Base-by-base conservation (phyloP, 257 asterid genomes). In the Solanum medicagineum region DNA sequence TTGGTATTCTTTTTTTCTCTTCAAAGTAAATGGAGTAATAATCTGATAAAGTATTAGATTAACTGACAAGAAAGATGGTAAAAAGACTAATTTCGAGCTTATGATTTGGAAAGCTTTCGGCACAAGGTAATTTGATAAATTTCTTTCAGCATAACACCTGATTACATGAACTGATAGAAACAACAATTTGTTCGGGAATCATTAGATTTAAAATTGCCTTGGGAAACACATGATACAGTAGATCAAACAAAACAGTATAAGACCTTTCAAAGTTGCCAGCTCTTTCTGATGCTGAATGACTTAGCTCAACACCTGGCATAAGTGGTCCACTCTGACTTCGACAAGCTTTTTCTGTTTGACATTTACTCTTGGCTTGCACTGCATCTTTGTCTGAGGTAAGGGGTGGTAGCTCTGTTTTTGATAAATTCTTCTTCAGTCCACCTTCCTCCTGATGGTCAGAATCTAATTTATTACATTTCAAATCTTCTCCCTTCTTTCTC, bases 251-350 rank as follows among this genome's bases (percentile, higher is more conserved):
- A 53, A 79, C 26, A 51, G n/a, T 53, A 26, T 53, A 55, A 81
- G 83, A 97, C 99, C 99, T 97, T 91, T 97, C 98, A 13, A 85
- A 69, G 88, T 87, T 90, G 86, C 90, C 93, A 17, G 87, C 85
- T 92, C 94, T 92, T 89, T 94, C 98, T 53, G 97, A 87, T 71
- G 84, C 87, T 42, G 98, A 92, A 87, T 93, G 91, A 90, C 93
- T 87, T 87, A 90, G 90, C 87, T 92, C 93, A 65, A 70, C 56
- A 71, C 94, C 97, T 66, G 98, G 94, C 92, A 85, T 90, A 89
- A 97, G 96, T 14, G 98, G 98, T 86, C 98, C 99, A 88, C 98
- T 94, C 87, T 89, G 96, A 87, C 93, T 92, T 94, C 91, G 95
- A 84, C 95, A 94, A 88, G 90, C 83, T 88, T 89, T 93, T 80